phyloP scores from a whole-genome alignment of 768 basidiomycete species.

The Boletus edulis region DNA sequence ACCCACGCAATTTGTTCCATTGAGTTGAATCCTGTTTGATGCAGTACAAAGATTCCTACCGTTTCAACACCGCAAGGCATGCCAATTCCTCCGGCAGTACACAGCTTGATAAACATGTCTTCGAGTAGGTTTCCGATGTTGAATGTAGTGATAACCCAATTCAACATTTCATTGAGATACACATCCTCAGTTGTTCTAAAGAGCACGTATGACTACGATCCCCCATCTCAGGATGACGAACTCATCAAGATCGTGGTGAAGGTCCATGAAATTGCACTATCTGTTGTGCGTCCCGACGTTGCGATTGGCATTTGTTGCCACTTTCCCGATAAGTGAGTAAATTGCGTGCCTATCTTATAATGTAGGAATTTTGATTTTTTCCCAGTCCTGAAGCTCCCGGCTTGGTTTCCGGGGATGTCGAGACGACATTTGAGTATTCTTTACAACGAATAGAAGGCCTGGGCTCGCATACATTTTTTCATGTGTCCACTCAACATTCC shows the following conservation, averaged over 20 bases:
- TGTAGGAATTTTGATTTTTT: too few relatives aligned
- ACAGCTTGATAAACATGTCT: slow-evolving; percentile 1
- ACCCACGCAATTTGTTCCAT: too few relatives aligned
- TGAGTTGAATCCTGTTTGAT: too few relatives aligned
- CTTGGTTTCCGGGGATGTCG: too few relatives aligned
- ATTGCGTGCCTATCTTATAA: too few relatives aligned
- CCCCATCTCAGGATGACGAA: slow-evolving; percentile 1
- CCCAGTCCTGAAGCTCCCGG: too few relatives aligned
- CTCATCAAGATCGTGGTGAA: slow-evolving; percentile 1
- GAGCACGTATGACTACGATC: slow-evolving; percentile 11
- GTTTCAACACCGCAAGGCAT: slow-evolving; percentile 19
- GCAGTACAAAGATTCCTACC: too few relatives aligned
- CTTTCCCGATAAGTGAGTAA: not conserved
- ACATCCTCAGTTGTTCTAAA: slow-evolving; percentile 4
- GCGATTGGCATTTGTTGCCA: not conserved
- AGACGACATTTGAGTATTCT: too few relatives aligned
- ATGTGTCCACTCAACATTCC: too few relatives aligned
- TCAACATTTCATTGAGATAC: not conserved
- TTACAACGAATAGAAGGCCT: too few relatives aligned
- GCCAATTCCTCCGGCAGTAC: slow-evolving; percentile 30
- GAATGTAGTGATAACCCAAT: not conserved
- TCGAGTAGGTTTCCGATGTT: slow-evolving; percentile 29
- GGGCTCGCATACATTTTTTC: too few relatives aligned
- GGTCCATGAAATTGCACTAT: not conserved
- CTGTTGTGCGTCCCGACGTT: slow-evolving; percentile 4